Evolutionary conservation across 805 yeast species (phyloP).

Genomic region (Saturnispora diversa): DNA sequence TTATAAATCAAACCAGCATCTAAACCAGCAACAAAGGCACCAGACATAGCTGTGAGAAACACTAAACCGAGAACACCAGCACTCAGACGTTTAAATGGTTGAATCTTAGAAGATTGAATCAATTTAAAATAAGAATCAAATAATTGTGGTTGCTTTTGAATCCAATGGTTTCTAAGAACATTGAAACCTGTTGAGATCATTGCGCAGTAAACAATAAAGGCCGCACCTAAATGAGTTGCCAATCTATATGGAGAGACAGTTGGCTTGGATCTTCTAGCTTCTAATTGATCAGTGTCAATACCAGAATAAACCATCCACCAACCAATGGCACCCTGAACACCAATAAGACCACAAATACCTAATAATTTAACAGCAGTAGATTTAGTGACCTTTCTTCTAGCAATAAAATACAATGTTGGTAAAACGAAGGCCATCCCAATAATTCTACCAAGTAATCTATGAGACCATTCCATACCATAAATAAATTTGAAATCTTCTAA

Average conservation of each 20-base stretch:
- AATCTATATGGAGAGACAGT: slow-evolving; percentile 93
- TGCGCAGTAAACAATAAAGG: slow-evolving; percentile 77
- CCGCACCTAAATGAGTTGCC: slow-evolving; percentile 90
- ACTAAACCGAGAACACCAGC: slow-evolving; percentile 56
- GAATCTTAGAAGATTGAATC: slow-evolving; percentile 54
- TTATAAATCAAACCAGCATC: slow-evolving; percentile 97
- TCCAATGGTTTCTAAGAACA: slow-evolving; percentile 64
- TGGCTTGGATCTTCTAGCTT: slow-evolving; percentile 84
- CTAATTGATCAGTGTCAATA: slow-evolving; percentile 67
- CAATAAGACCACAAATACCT: slow-evolving; percentile 70
- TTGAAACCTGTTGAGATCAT: slow-evolving; percentile 88
- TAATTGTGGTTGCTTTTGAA: slow-evolving; percentile 54
- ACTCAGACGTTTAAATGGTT: slow-evolving; percentile 48
- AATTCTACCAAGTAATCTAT: slow-evolving; percentile 83
- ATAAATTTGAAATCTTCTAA: slow-evolving; percentile 92
- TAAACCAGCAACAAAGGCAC: slow-evolving; percentile 96
- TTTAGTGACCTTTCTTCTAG: slow-evolving; percentile 53
- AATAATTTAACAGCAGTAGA: slow-evolving; percentile 61
- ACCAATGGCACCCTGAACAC: slow-evolving; percentile 91
- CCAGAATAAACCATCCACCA: slow-evolving; percentile 99
- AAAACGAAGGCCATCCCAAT: slow-evolving; percentile 77
- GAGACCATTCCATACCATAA: slow-evolving; percentile 97
- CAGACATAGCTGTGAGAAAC: slow-evolving; percentile 90
- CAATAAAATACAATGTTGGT: slow-evolving; percentile 80
- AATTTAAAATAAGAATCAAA: slow-evolving; percentile 48